These are phyloP conservation scores for Parasarocladium wereldwijsianum DNA, from an alignment of 2,329 filamentous ascomycete species.

Conservation along the genomic window DNA sequence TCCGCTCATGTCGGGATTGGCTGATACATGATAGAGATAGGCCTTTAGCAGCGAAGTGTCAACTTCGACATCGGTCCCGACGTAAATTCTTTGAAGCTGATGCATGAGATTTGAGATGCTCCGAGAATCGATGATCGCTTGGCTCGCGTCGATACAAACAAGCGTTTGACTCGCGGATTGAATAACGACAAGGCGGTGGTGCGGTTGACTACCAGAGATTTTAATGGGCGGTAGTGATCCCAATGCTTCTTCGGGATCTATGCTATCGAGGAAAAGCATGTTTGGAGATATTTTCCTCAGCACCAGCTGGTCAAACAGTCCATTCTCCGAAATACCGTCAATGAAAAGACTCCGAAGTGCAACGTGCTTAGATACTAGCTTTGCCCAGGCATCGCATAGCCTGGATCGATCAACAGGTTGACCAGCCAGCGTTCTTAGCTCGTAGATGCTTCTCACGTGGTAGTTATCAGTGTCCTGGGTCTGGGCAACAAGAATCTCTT, in stretches of 20 bases:
- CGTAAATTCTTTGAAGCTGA: neutral
- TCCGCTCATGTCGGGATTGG: no score
- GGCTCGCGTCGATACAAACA: constrained; percentile 34
- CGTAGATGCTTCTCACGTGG: constrained; percentile 30
- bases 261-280: constrained; percentile 38
- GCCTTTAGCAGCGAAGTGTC: constrained; percentile 25
- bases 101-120: constrained; percentile 9
- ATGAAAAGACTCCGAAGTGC: constrained; percentile 36
- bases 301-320: constrained; percentile 34
- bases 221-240: constrained; percentile 26
- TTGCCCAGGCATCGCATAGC: constrained; percentile 35
- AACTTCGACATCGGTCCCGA: constrained; percentile 7
- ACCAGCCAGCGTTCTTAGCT: constrained; percentile 24
- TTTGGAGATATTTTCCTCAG: constrained; percentile 30
- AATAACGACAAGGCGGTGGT: constrained; percentile 36
- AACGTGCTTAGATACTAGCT: constrained; percentile 28
- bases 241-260: constrained; percentile 20
- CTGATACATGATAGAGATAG: constrained; percentile 12
- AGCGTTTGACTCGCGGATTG: constrained; percentile 26
- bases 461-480: constrained; percentile 24
- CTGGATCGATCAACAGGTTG: constrained; percentile 24
- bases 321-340: constrained; percentile 31
- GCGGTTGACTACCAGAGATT: constrained; percentile 22
- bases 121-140: constrained; percentile 29
- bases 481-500: constrained; percentile 33